These are phyloP conservation scores for Fusarium protoensiforme DNA, from an alignment of 2,329 filamentous ascomycete species.

Conservation along the genomic window DNA sequence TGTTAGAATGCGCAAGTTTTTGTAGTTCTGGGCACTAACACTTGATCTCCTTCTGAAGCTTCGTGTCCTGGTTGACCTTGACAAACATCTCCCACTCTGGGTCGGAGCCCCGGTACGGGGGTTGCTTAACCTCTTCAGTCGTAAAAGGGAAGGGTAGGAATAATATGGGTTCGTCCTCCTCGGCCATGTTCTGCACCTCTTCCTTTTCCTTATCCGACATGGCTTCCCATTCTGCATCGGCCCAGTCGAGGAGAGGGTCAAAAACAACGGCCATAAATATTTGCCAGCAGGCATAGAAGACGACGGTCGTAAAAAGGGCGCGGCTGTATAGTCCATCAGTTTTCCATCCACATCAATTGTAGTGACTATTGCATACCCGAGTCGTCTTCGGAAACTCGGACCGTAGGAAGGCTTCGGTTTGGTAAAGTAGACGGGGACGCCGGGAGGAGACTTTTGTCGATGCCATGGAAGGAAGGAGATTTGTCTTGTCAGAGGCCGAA, in stretches of 20 bases:
- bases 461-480: conserved; percentile 51
- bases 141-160: conserved; percentile 74
- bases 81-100: conserved; percentile 73
- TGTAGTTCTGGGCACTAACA: conserved; percentile 47
- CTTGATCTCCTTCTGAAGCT: conserved; percentile 60
- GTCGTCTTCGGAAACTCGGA: conserved; percentile 37
- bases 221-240: conserved; percentile 55
- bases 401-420: conserved; percentile 19
- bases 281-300: conserved; percentile 53
- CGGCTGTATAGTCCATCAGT: conserved; percentile 38
- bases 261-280: conserved; percentile 60
- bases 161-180: conserved; percentile 56
- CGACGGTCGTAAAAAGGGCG: conserved; percentile 45
- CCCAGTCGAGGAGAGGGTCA: conserved; percentile 55
- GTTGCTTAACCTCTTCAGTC: conserved; percentile 58
- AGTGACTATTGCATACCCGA: conserved; percentile 42
- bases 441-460: conserved; percentile 26
- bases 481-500: conserved; percentile 37
- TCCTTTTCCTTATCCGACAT: conserved; percentile 57
- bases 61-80: conserved; percentile 64
- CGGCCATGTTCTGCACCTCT: conserved; percentile 53
- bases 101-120: conserved; percentile 65
- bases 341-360: background rate
- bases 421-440: conserved; percentile 50
- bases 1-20: conserved; percentile 22